phyloP scores from a whole-genome alignment of 2,329 filamentous ascomycete genomes.

The Dothidotthia symphoricarpi region DNA sequence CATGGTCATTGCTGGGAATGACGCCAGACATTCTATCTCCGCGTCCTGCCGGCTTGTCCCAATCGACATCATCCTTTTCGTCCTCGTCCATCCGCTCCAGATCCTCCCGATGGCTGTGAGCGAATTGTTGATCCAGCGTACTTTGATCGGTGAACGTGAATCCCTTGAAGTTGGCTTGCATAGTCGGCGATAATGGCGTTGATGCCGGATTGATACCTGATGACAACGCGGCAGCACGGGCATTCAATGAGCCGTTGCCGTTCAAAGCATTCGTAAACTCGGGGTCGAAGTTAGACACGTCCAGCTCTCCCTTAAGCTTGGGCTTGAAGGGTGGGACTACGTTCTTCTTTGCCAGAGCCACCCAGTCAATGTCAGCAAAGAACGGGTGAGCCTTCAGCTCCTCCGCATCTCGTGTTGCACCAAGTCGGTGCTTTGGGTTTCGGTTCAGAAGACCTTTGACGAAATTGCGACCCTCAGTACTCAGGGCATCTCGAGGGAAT shows the following conservation, averaged over 20 bases:
- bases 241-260: constrained; percentile 81
- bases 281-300: constrained; percentile 97
- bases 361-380: constrained; percentile 94
- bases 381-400: constrained; percentile 94
- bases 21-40: constrained; percentile 55
- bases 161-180: constrained; percentile 97
- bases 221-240: constrained; percentile 81
- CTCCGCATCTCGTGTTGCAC: constrained; percentile 85
- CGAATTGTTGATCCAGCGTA: constrained; percentile 81
- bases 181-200: constrained; percentile 88
- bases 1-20: constrained; percentile 46
- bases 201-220: constrained; percentile 78
- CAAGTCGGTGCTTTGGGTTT: constrained; percentile 92
- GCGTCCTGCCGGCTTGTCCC: constrained; percentile 42
- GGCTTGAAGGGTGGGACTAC: constrained; percentile 97
- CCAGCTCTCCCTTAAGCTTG: constrained; percentile 90
- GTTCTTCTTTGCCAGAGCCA: constrained; percentile 80
- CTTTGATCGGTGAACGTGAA: constrained; percentile 99
- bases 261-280: constrained; percentile 96
- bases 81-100: constrained; percentile 49
- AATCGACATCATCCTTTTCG: constrained; percentile 44
- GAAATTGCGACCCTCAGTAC: constrained; percentile 92
- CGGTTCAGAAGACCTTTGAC: constrained; percentile 96
- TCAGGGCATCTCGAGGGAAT: constrained; percentile 91
- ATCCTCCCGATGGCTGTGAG: constrained; percentile 38